phyloP scores from a whole-genome alignment of 257 asterid species.

The Solanum chmielewskii region DNA sequence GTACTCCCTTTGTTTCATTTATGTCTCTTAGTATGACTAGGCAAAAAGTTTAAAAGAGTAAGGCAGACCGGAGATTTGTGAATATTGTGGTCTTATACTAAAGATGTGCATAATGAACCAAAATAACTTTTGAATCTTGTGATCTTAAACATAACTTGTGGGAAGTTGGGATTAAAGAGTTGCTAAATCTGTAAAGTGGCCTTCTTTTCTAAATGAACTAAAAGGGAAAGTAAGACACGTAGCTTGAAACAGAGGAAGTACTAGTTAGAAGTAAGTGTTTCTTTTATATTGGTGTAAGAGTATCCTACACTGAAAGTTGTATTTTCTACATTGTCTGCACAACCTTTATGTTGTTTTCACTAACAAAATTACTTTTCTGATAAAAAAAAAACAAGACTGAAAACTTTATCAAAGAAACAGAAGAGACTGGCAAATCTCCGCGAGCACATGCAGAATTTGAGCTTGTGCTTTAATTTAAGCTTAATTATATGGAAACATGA shows the following conservation, averaged over 20 bases:
- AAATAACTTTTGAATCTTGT: background rate
- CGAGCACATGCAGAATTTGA: background rate
- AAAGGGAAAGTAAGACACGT: background rate
- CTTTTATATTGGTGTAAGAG: background rate
- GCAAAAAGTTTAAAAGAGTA: background rate
- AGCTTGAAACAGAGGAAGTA: background rate
- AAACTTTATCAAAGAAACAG: background rate
- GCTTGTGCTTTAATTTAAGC: background rate
- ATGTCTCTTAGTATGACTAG: background rate
- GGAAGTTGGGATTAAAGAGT: background rate
- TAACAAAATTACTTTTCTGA: background rate
- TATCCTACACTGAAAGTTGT: background rate
- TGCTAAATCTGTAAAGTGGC: background rate
- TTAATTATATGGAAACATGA: background rate
- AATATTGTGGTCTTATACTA: background rate
- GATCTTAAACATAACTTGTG: background rate
- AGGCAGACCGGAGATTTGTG: background rate
- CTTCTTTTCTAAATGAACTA: background rate
- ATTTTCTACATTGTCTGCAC: background rate
- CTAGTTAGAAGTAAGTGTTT: background rate
- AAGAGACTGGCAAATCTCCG: background rate
- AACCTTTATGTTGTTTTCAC: background rate
- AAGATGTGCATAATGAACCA: background rate
- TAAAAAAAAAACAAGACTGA: background rate
- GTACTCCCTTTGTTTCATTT: background rate